A percentile compares a stretch with the other conserved stretches of the same genome.
Evolutionary conservation across 257 asterid genomes (phyloP).

Genomic region (Solanum chiquidenum): DNA sequence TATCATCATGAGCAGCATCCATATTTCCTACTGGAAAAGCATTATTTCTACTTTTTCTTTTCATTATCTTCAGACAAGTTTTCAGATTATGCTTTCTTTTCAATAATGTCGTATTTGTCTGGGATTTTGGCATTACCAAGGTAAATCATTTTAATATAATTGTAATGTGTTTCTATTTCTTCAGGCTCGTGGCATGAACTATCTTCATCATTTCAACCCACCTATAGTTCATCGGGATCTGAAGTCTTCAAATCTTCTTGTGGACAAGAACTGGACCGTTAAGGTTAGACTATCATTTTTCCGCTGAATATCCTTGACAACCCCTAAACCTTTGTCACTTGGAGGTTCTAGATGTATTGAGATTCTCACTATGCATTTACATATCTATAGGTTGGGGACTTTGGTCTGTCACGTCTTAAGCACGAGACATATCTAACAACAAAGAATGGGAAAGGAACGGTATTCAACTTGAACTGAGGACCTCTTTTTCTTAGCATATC

Average conservation of each 20-base stretch:
- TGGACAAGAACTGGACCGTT: constrained; percentile 94
- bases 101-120: background rate
- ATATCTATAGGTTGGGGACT: constrained; percentile 79
- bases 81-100: background rate
- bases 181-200: constrained; percentile 95
- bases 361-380: background rate
- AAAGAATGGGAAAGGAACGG: constrained; percentile 94
- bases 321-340: background rate
- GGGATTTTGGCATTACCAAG: background rate
- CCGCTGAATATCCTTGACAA: background rate
- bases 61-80: background rate
- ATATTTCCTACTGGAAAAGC: background rate
- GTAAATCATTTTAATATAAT: background rate
- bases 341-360: background rate
- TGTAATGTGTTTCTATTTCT: background rate
- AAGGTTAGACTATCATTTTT: constrained; percentile 42
- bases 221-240: constrained; percentile 92
- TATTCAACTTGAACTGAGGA: constrained; percentile 15
- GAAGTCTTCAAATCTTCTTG: constrained; percentile 97
- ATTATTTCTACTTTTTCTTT: background rate
- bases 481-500: background rate
- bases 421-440: constrained; percentile 79
- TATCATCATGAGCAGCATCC: background rate
- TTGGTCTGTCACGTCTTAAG: constrained; percentile 90
- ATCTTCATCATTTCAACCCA: constrained; percentile 82